Percentiles rank a stretch among this genome's conserved stretches.
These are phyloP conservation scores for Auricularia heimuer DNA, from an alignment of 768 basidiomycete genomes.

Conservation along the genomic window DNA sequence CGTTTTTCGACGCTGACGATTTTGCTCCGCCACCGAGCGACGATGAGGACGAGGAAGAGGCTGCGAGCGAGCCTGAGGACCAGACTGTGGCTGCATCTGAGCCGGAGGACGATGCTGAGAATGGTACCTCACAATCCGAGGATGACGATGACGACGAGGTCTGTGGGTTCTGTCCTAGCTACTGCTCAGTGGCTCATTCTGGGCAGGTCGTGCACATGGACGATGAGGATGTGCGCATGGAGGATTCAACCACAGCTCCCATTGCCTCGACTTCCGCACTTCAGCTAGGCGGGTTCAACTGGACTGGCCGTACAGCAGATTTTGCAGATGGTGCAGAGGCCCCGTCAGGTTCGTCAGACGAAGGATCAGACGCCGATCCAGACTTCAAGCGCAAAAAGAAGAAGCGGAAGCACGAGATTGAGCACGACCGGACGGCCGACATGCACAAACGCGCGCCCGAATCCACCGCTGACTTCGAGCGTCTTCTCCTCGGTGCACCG, in stretches of 20 bases:
- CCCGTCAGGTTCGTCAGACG: conserved; percentile 35
- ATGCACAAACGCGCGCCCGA: conserved; percentile 80
- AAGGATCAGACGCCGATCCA: conserved; percentile 37
- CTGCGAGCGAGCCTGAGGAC: too few relatives aligned
- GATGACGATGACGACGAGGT: too few relatives aligned
- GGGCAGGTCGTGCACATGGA: conserved; percentile 18
- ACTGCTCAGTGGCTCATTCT: conserved; percentile 8
- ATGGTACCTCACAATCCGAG: too few relatives aligned
- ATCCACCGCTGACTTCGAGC: conserved; percentile 91
- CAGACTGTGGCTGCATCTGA: too few relatives aligned
- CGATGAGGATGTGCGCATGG: conserved; percentile 30
- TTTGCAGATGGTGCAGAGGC: conserved; percentile 31
- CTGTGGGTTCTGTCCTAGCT: too few relatives aligned
- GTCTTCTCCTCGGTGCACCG: conserved; percentile 83
- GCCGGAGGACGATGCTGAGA: too few relatives aligned
- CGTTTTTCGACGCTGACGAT: conserved; percentile 67
- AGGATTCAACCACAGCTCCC: conserved; percentile 20
- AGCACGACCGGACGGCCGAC: conserved; percentile 76
- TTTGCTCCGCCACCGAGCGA: conserved; percentile 23
- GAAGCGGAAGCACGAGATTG: conserved; percentile 59
- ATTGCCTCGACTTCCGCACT: conserved; percentile 18
- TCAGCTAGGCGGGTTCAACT: conserved; percentile 45
- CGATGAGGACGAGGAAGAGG: conserved; percentile 18
- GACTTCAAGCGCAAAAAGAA: conserved; percentile 49
- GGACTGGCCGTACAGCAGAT: conserved; percentile 38